A percentile compares a stretch with the other conserved stretches of the same genome.
Conservation (phyloP, 805 yeast genomes). For the Brettanomyces custersianus region DNA sequence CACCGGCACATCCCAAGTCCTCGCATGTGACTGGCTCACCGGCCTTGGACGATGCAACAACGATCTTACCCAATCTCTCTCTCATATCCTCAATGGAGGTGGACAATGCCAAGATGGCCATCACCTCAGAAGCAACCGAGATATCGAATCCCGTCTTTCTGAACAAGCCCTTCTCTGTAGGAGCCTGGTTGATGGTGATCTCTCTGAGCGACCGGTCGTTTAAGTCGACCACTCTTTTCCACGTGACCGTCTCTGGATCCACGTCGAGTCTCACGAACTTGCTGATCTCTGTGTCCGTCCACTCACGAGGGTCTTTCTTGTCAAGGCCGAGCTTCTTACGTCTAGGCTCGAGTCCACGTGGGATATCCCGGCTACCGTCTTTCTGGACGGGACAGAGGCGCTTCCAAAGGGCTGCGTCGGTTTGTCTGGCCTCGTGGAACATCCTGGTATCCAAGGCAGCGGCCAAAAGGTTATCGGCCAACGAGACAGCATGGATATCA, state of each 20-base stretch:
- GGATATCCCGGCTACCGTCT: slow-evolving; percentile 64
- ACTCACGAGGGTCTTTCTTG: slow-evolving; percentile 70
- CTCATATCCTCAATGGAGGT: slow-evolving; percentile 76
- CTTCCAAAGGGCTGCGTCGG: slow-evolving; percentile 68
- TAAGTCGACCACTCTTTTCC: slow-evolving; percentile 90
- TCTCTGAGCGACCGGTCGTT: slow-evolving; percentile 89
- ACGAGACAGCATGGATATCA: slow-evolving; percentile 92
- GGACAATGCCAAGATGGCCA: slow-evolving; percentile 90
- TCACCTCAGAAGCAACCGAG: slow-evolving; percentile 91
- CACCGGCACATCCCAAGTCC: slow-evolving; percentile 94
- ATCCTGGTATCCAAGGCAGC: slow-evolving; percentile 96
- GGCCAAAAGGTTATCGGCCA: slow-evolving; percentile 87
- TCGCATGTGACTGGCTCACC: slow-evolving; percentile 89
- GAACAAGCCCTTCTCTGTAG: slow-evolving; percentile 83
- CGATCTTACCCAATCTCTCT: slow-evolving; percentile 79
- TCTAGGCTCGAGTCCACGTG: slow-evolving; percentile 71
- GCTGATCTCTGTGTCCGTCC: slow-evolving; percentile 67
- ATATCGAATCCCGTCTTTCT: slow-evolving; percentile 91
- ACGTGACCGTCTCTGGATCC: slow-evolving; percentile 82
- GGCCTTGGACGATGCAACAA: slow-evolving; percentile 67
- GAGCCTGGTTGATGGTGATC: slow-evolving; percentile 83
- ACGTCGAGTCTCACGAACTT: slow-evolving; percentile 78
- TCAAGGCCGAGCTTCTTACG: slow-evolving; percentile 71
- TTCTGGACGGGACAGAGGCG: slow-evolving; percentile 82
- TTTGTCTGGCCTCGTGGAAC: slow-evolving; percentile 86